Evolutionary conservation across 805 yeast genomes (phyloP).

Genomic region (Zygotorulaspora chibaensis): DNA sequence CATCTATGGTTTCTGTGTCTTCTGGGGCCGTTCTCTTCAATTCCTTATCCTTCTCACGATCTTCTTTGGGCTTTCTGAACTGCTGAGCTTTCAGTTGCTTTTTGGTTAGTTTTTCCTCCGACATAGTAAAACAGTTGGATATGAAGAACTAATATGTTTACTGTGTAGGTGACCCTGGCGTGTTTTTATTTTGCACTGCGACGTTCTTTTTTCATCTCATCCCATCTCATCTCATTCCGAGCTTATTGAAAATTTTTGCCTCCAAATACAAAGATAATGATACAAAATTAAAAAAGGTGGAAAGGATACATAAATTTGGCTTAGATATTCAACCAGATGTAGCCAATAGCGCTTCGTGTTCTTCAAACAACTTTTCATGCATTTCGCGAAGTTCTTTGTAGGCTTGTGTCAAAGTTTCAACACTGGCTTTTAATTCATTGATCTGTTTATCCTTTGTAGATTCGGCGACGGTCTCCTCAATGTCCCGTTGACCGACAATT

Average conservation of each 20-base stretch:
- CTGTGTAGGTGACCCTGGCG: too few species aligned
- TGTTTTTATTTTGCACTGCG: constrained; percentile 1
- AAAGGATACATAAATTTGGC: not conserved
- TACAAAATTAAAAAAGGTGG: constrained; percentile 29
- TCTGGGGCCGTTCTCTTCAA: constrained; percentile 27
- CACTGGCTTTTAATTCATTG: constrained; percentile 41
- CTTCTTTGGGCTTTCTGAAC: constrained; percentile 33
- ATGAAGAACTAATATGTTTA: not conserved
- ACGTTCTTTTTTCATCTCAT: constrained; percentile 1
- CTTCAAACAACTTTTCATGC: constrained; percentile 54
- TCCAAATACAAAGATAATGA: constrained; percentile 25
- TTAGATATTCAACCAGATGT: not conserved
- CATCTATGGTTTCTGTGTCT: constrained; percentile 17
- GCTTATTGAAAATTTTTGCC: constrained; percentile 3
- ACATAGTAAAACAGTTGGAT: not conserved
- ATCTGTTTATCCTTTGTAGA: constrained; percentile 31
- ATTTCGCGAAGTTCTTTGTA: constrained; percentile 54
- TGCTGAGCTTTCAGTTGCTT: constrained; percentile 36
- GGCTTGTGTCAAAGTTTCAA: constrained; percentile 51
- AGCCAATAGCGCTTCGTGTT: constrained; percentile 40
- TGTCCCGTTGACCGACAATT: constrained; percentile 10
- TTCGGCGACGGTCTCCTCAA: constrained; percentile 5
- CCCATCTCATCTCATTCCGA: constrained; percentile 1
- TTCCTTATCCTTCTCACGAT: constrained; percentile 24
- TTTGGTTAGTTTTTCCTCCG: constrained; percentile 32